Conservation (phyloP, 768 basidiomycete genomes). For the Boletus sp. region DNA sequence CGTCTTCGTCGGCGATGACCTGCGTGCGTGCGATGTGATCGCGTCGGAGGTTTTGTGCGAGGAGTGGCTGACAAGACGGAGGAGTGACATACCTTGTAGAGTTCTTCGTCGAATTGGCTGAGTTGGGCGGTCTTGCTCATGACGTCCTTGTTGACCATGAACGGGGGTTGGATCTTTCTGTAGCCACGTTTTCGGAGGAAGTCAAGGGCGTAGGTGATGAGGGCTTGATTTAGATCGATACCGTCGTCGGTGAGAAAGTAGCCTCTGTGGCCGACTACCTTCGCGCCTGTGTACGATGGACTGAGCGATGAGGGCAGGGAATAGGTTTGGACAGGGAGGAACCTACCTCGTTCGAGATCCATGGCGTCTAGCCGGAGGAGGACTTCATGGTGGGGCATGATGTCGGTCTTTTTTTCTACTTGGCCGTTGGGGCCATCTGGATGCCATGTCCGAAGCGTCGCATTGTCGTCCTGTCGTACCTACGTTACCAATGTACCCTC, state of each 20-base stretch:
- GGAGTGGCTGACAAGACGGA: not conserved
- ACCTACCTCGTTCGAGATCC: slow-evolving; percentile 88
- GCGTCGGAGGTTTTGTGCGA: not conserved
- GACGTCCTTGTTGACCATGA: slow-evolving; percentile 97
- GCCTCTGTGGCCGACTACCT: slow-evolving; percentile 92
- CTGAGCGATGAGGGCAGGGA: slow-evolving; percentile 7
- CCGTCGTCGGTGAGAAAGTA: slow-evolving; percentile 97
- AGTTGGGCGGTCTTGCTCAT: slow-evolving; percentile 99
- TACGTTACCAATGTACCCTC: not conserved
- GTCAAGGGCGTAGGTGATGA: slow-evolving; percentile 92
- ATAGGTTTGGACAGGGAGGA: not conserved
- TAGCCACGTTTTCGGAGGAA: slow-evolving; percentile 81
- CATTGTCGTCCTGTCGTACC: slow-evolving; percentile 80
- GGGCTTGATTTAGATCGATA: slow-evolving; percentile 94
- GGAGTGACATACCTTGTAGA: slow-evolving; percentile 74
- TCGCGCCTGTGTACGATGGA: slow-evolving; percentile 58
- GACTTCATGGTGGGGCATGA: slow-evolving; percentile 98
- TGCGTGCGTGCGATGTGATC: slow-evolving; percentile 21
- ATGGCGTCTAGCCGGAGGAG: slow-evolving; percentile 90
- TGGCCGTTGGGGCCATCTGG: slow-evolving; percentile 73
- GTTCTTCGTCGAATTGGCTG: slow-evolving; percentile 96
- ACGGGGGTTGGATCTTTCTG: slow-evolving; percentile 95
- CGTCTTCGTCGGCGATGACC: slow-evolving; percentile 88
- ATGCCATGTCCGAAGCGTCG: slow-evolving; percentile 78
- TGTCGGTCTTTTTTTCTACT: slow-evolving; percentile 67